Percentiles rank a stretch among this genome's conserved stretches.
Conservation (phyloP, 139 green algal genomes). For the Auxenochlorella pyrenoidosa region DNA sequence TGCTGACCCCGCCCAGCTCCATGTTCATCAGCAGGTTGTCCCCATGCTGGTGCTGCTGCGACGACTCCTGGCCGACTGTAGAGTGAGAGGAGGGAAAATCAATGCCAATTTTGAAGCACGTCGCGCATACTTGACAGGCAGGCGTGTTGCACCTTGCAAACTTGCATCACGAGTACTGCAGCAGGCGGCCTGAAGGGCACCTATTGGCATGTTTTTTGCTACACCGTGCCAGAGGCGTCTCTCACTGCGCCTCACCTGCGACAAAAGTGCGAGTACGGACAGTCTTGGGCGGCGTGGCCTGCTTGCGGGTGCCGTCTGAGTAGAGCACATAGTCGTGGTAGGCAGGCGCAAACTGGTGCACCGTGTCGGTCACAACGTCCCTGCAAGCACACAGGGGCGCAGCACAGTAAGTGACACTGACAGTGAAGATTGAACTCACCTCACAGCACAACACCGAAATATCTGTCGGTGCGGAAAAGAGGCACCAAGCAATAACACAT, state of each 20-base stretch:
- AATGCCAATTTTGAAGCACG: not conserved
- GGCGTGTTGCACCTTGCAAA: not conserved
- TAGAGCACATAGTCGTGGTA: constrained; percentile 97
- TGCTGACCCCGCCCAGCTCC: constrained; percentile 37
- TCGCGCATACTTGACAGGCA: too few relatives aligned
- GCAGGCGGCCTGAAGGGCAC: too few relatives aligned
- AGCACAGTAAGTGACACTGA: too few relatives aligned
- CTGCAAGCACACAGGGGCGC: not conserved
- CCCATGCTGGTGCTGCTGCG: constrained; percentile 26
- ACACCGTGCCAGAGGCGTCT: not conserved
- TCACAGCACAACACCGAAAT: too few relatives aligned
- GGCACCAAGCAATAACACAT: too few relatives aligned
- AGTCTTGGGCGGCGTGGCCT: constrained; percentile 29
- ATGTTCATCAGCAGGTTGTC: constrained; percentile 61
- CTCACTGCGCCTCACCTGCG: not conserved
- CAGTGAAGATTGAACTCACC: too few relatives aligned
- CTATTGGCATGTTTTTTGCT: too few relatives aligned
- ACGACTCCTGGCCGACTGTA: constrained; percentile 45
- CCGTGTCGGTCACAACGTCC: constrained; percentile 91
- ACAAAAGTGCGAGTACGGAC: constrained; percentile 51
- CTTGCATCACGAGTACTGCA: too few relatives aligned
- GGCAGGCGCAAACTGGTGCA: constrained; percentile 92
- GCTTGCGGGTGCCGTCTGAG: constrained; percentile 74
- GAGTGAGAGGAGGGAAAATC: not conserved
- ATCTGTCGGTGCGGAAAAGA: too few relatives aligned